A percentile compares a stretch with the other conserved stretches of the same genome.
Conservation (phyloP, 495 filamentous ascomycete genomes). For the Endocarpon pusillum region DNA sequence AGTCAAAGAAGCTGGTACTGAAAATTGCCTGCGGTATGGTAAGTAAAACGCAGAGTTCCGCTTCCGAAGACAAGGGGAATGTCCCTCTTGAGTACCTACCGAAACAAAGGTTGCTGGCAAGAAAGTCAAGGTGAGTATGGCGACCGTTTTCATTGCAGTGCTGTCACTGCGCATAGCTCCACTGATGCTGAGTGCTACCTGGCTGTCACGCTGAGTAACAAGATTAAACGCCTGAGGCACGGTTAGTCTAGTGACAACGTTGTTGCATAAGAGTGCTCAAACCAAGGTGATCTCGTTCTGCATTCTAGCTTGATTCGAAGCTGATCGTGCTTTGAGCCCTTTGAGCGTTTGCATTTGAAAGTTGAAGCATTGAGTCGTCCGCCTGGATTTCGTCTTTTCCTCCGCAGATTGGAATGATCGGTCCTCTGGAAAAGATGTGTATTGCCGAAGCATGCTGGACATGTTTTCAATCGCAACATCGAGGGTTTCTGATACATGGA, state of each 20-base stretch:
- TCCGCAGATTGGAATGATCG: background rate
- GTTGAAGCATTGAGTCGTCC: slow-evolving; percentile 12
- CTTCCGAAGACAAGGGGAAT: background rate
- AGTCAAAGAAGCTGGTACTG: slow-evolving; percentile 22
- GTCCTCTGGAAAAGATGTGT: too few species aligned
- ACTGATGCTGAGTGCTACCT: slow-evolving; percentile 18
- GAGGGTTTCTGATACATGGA: slow-evolving; percentile 28
- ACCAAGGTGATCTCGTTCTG: slow-evolving; percentile 29
- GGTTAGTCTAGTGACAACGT: background rate
- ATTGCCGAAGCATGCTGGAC: slow-evolving; percentile 17
- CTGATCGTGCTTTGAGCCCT: slow-evolving; percentile 21
- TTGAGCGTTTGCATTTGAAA: slow-evolving; percentile 21
- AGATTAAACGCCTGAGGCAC: slow-evolving; percentile 16
- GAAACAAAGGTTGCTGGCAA: slow-evolving; percentile 24
- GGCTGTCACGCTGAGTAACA: slow-evolving; percentile 21
- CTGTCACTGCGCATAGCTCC: slow-evolving; percentile 21
- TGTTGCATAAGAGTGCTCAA: slow-evolving; percentile 2
- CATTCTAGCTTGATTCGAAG: slow-evolving; percentile 22
- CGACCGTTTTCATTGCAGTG: slow-evolving; percentile 18
- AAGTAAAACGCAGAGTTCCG: background rate
- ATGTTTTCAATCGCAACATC: slow-evolving; percentile 22
- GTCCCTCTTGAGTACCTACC: slow-evolving; percentile 7
- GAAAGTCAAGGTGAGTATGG: slow-evolving; percentile 19
- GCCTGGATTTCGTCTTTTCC: slow-evolving; percentile 2
- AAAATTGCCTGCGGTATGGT: slow-evolving; percentile 13